phyloP scores from a whole-genome alignment of 225 moss, liverwort and hornwort genomes.

The Pseudisothecium myosuroides region DNA sequence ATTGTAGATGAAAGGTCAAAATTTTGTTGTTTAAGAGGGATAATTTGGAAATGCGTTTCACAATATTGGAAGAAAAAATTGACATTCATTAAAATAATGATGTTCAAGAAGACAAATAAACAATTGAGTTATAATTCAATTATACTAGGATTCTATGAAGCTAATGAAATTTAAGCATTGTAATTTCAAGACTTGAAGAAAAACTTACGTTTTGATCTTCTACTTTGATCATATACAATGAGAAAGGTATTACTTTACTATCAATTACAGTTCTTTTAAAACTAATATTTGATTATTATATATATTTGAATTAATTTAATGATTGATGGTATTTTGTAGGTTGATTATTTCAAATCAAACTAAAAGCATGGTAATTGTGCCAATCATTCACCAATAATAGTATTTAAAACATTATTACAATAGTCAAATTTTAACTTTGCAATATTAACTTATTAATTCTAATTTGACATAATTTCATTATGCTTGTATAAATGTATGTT shows the following conservation, averaged over 20 bases:
- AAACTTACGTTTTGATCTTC: not conserved
- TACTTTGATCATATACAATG: not conserved
- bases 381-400: not conserved
- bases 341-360: not conserved
- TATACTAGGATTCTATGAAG: not conserved
- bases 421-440: not conserved
- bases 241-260: not conserved
- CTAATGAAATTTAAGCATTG: not conserved
- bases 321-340: not conserved
- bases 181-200: not conserved
- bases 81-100: not conserved
- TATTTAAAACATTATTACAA: not conserved
- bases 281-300: no score
- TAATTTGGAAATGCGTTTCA: not conserved
- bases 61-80: no score
- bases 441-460: not conserved
- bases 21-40: not conserved
- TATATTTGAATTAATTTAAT: not conserved
- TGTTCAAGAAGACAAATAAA: not conserved
- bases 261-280: not conserved
- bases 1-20: not conserved
- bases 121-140: no score
- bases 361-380: not conserved
- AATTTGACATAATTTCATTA: no score
- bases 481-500: not conserved